A percentile compares a stretch with the other conserved stretches of the same genome.
Conservation (phyloP, 2,329 filamentous ascomycete genomes). For the Phialophora chinensis region DNA sequence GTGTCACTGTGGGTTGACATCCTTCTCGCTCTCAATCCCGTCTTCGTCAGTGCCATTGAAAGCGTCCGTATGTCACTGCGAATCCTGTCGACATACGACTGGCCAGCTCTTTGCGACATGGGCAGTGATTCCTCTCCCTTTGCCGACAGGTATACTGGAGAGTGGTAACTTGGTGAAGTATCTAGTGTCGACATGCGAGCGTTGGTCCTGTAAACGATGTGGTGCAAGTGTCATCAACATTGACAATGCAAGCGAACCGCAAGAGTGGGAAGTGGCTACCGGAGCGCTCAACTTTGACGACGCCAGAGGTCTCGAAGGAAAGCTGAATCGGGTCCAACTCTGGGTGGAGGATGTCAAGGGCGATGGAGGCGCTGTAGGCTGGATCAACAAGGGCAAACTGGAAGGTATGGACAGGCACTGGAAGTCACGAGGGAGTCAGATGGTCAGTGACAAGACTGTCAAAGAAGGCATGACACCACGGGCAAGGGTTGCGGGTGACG, state of each 20-base stretch:
- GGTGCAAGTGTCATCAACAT: constrained; percentile 32
- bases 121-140: constrained; percentile 29
- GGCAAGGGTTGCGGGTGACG: neutral
- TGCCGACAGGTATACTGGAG: constrained; percentile 17
- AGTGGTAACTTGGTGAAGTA: constrained; percentile 21
- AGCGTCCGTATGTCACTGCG: constrained; percentile 56
- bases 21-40: constrained; percentile 30
- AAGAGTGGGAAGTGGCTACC: constrained; percentile 34
- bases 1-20: constrained; percentile 30
- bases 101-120: constrained; percentile 51
- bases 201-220: constrained; percentile 32
- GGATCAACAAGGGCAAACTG: constrained; percentile 33
- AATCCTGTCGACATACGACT: constrained; percentile 55
- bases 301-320: constrained; percentile 19
- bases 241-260: constrained; percentile 16
- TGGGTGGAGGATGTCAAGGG: constrained; percentile 35
- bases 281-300: constrained; percentile 27
- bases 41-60: constrained; percentile 41
- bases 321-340: constrained; percentile 32
- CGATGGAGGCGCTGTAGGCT: constrained; percentile 34
- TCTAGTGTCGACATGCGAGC: constrained; percentile 21
- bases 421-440: constrained; percentile 25
- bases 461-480: constrained; percentile 12
- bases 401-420: constrained; percentile 29
- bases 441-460: constrained; percentile 27